Evolutionary conservation across 116 monocot genomes (phyloP), one percentile per base, ranked within the genome.

Genomic region (Posidonia oceanica): DNA sequence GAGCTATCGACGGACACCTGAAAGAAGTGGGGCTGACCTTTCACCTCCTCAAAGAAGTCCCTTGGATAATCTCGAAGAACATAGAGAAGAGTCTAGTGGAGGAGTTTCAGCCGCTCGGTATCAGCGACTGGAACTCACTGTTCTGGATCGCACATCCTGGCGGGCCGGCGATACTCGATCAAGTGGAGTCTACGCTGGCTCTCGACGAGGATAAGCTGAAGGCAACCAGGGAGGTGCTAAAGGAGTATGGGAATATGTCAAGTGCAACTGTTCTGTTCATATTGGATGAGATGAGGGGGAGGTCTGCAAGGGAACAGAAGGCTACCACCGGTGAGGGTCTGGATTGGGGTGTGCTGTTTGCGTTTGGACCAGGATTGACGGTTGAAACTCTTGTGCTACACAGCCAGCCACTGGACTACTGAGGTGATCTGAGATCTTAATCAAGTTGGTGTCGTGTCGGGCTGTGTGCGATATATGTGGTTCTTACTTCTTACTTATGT

Each of bases 301-400:
- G 36, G 61, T 66, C 78, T 44, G 39, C 59, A 14, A 39, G 59
- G 39, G 73, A 64, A 11, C 69, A 64, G 39, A 52, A 37, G 69
- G 22, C 40, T 14, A 76, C 81, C 15, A 77, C 76, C 36, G 76
- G 81, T 4, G 81, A 81, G 11, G 81, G 81, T 41, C 37, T 74
- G 3, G 77, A 77, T 4, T 81, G 72, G 76, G 81, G 81, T 0
- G 73, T 77, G 16, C 81, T 81, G 48, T 73, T 81, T 48, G 81
- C 76, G n/a, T 72, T 80, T 8, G 80, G 72, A 2, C 76, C 75
- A 2, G 80, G 80, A 0, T 66, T 80, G 37, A 80, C 80, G 14
- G 71, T 80, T 10, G 80, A 80, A 68, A 80, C 75, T 7, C 71
- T 72, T 29, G 75, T 71, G 20, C 67, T 80, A 4, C 80, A 51